Evolutionary conservation across 179 eudicot species (phyloP).

Genomic region (Pouteria campechiana): DNA sequence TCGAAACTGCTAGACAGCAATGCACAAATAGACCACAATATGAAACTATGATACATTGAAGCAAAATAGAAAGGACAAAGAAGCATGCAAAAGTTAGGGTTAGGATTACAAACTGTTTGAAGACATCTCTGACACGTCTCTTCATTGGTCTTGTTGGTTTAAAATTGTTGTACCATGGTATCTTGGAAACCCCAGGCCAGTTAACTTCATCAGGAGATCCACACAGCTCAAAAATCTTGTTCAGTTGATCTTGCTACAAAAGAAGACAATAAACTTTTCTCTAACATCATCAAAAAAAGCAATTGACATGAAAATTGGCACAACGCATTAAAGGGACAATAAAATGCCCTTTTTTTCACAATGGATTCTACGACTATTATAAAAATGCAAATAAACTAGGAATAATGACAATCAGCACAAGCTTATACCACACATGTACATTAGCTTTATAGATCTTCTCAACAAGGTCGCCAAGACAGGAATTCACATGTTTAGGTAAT

Average conservation of each 20-base stretch:
- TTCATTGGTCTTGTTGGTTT: conserved; percentile 60
- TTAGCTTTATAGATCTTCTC: too few species aligned
- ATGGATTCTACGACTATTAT: too few species aligned
- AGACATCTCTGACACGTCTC: conserved; percentile 61
- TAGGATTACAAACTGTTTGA: conserved; percentile 38
- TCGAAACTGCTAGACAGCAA: too few species aligned
- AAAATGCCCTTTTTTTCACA: too few species aligned
- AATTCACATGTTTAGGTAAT: too few species aligned
- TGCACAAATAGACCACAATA: conserved; percentile 2
- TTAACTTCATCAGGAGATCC: conserved; percentile 72
- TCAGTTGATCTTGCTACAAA: conserved; percentile 71
- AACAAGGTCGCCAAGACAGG: too few species aligned
- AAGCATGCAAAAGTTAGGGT: not conserved
- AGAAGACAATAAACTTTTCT: not conserved
- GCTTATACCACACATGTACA: too few species aligned
- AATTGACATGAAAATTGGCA: too few species aligned
- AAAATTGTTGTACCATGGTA: conserved; percentile 75
- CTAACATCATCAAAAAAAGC: not conserved
- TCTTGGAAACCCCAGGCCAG: conserved; percentile 82
- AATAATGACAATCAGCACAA: too few species aligned
- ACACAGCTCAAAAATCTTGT: conserved; percentile 72
- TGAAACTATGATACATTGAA: not conserved
- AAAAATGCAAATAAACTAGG: too few species aligned
- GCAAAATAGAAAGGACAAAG: not conserved
- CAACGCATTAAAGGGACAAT: too few species aligned